Evolutionary conservation across 176 grass and related monocot genomes (phyloP).

Genomic region (Aegilops bicornis): DNA sequence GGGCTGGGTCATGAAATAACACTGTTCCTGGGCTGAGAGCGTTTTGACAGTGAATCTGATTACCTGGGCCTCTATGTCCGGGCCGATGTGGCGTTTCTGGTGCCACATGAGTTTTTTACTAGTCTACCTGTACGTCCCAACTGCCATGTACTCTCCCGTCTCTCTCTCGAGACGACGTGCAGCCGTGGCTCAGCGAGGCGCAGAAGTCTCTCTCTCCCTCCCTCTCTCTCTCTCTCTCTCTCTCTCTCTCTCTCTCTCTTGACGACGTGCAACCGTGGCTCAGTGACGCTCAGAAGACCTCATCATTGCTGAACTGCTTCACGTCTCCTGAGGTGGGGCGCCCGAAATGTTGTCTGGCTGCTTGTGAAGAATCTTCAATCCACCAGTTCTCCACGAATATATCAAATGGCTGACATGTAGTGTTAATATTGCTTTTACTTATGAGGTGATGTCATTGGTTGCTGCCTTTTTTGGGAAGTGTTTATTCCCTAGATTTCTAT

Average conservation of each 20-base stretch:
- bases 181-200: too few relatives aligned
- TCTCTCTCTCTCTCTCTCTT: too few relatives aligned
- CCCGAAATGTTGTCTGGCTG: neutral
- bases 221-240: too few relatives aligned
- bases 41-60: neutral
- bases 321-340: too few relatives aligned
- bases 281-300: too few relatives aligned
- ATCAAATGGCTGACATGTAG: neutral
- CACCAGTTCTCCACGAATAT: neutral
- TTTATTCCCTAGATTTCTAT: neutral
- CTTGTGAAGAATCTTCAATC: neutral
- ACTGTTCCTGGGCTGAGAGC: neutral
- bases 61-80: neutral
- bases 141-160: neutral
- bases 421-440: neutral
- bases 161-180: too few relatives aligned
- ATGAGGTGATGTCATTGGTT: slow-evolving; percentile 3
- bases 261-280: too few relatives aligned
- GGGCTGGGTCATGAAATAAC: neutral
- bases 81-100: too few relatives aligned
- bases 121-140: neutral
- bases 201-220: too few relatives aligned
- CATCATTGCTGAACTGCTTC: too few relatives aligned
- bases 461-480: neutral
- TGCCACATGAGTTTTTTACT: neutral